Evolutionary conservation across 140 eudicot species (phyloP).

Genomic region (Flaveria floridana): DNA sequence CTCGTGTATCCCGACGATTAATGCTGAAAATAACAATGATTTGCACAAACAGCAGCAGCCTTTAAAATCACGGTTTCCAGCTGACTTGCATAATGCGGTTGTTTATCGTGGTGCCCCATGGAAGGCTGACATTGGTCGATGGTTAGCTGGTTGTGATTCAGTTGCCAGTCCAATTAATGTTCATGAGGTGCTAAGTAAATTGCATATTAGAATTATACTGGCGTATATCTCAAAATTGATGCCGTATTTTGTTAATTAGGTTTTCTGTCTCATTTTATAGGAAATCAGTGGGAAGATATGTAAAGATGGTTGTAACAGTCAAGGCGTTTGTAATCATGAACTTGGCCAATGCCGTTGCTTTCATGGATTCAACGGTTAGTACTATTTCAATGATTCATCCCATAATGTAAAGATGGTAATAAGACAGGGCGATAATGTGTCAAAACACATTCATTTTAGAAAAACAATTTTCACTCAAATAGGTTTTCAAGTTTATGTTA

Average conservation of each 20-base stretch:
- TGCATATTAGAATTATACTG: neutral
- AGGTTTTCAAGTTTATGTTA: no score
- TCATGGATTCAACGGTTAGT: conserved; percentile 88
- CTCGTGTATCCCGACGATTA: conserved; percentile 41
- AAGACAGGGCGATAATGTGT: neutral
- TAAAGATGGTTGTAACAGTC: conserved; percentile 68
- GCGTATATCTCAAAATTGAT: conserved; percentile 1
- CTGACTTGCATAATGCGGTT: conserved; percentile 74
- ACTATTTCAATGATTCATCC: conserved; percentile 20
- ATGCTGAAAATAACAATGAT: conserved; percentile 25
- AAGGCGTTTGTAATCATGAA: conserved; percentile 85
- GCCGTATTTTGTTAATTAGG: conserved; percentile 17
- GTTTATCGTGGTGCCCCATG: conserved; percentile 92
- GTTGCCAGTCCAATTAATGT: conserved; percentile 47
- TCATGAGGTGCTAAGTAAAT: conserved; percentile 53
- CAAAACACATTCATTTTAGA: neutral
- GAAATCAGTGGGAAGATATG: conserved; percentile 74
- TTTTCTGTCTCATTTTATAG: conserved; percentile 36
- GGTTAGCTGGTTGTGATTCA: conserved; percentile 83
- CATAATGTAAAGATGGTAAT: neutral
- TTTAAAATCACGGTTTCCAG: conserved; percentile 54
- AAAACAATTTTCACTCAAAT: no score
- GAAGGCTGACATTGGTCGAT: conserved; percentile 84
- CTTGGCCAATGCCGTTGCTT: conserved; percentile 92
- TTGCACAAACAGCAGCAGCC: conserved; percentile 32